These are phyloP conservation scores for Remersonia thermophila DNA, from an alignment of 2,329 filamentous ascomycete genomes.

Conservation along the genomic window DNA sequence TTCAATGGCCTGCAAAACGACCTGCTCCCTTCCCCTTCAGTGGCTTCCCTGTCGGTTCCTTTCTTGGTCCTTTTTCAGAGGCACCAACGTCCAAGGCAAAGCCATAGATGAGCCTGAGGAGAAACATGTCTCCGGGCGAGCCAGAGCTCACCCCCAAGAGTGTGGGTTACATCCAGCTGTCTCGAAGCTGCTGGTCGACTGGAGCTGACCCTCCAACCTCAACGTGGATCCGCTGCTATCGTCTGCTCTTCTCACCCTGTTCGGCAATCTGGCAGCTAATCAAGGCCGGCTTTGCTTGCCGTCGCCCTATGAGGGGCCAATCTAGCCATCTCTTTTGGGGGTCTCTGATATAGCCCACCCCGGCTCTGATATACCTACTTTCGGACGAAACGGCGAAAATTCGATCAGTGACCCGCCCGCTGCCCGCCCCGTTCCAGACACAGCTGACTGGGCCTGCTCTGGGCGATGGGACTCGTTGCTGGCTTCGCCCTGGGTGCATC, in stretches of 20 bases:
- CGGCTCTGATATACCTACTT: constrained; percentile 19
- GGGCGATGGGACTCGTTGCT: too few relatives aligned
- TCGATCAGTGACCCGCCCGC: constrained; percentile 14
- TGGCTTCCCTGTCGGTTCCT: too few relatives aligned
- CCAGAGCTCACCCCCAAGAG: too few relatives aligned
- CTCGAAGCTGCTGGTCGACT: not conserved
- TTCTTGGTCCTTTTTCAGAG: too few relatives aligned
- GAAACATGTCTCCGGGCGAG: too few relatives aligned
- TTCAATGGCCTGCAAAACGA: too few relatives aligned
- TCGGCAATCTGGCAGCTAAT: constrained; percentile 23
- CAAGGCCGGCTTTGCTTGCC: constrained; percentile 11
- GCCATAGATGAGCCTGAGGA: too few relatives aligned
- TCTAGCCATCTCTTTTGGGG: constrained; percentile 16
- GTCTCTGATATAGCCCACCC: constrained; percentile 20
- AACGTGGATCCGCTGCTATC: constrained; percentile 4
- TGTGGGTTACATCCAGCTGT: constrained; percentile 5
- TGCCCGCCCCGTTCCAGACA: constrained; percentile 15
- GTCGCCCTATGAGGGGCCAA: constrained; percentile 18
- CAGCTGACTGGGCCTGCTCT: constrained; percentile 6
- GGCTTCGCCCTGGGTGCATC: too few relatives aligned
- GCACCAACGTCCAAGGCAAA: too few relatives aligned
- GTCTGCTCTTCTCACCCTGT: constrained; percentile 13
- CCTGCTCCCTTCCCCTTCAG: too few relatives aligned
- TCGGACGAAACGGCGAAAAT: constrained; percentile 15
- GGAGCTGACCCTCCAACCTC: not conserved